A percentile compares a stretch with the other conserved stretches of the same genome.
phyloP scores from a whole-genome alignment of 2,329 filamentous ascomycete genomes.

The Clarireedia paspali region DNA sequence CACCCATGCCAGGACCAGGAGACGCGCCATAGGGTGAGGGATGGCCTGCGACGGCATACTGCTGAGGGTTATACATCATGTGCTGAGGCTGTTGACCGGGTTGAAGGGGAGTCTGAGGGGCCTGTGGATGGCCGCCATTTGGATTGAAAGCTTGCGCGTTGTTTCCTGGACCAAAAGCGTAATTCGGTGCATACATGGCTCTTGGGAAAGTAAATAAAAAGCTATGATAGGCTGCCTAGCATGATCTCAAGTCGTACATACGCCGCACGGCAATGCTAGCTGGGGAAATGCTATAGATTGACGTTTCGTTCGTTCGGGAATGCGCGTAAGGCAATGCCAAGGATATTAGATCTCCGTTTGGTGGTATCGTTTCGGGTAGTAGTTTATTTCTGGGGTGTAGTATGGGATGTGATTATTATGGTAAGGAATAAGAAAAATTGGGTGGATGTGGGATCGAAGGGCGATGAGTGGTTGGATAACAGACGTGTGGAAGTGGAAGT shows the following conservation, averaged over 20 bases:
- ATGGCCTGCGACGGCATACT: slow-evolving; percentile 19
- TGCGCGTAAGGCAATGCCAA: slow-evolving; percentile 9
- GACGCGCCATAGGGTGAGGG: slow-evolving; percentile 23
- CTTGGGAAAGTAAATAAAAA: slow-evolving; percentile 1
- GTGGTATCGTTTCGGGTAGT: slow-evolving; percentile 5
- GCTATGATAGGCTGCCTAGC: slow-evolving; percentile 12
- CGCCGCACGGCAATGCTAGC: slow-evolving; percentile 10
- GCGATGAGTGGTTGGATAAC: too few relatives aligned
- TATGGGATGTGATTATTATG: neutral
- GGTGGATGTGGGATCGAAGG: too few relatives aligned
- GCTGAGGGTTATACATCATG: slow-evolving; percentile 49
- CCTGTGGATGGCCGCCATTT: slow-evolving; percentile 12
- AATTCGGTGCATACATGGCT: slow-evolving; percentile 16
- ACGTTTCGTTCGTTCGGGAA: slow-evolving; percentile 10
- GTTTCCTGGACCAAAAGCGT: slow-evolving; percentile 11
- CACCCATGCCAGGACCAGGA: slow-evolving; percentile 21
- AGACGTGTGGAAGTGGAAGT: too few relatives aligned
- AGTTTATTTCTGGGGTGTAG: slow-evolving; percentile 1
- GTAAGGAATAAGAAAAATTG: neutral
- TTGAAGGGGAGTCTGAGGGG: slow-evolving; percentile 12
- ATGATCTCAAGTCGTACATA: slow-evolving; percentile 9
- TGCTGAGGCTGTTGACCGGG: slow-evolving; percentile 32
- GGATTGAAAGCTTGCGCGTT: slow-evolving; percentile 12
- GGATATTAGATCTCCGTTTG: slow-evolving; percentile 2
- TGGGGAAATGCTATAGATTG: slow-evolving; percentile 3